Evolutionary conservation across 2,329 filamentous ascomycete genomes (phyloP), one percentile per base, ranked within the genome.

Genomic region (Metarhizium brunneum): DNA sequence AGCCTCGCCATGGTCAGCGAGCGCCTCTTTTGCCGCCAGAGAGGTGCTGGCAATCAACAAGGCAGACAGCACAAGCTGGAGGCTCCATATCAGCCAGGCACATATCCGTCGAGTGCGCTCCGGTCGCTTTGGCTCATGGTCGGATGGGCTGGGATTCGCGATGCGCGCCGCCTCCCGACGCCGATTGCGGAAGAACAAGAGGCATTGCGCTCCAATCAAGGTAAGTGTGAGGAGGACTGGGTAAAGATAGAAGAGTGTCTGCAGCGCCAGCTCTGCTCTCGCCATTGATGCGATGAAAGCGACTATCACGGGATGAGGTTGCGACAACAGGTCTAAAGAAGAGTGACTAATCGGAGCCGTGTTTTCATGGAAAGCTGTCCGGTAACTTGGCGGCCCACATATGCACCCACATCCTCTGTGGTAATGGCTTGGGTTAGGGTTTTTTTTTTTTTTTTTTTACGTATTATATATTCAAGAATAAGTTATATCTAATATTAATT

Each of bases 191-290:
- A 68, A 73, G 59, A 71, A 75, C 54, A 69, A 65, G 42, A 70
- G 52, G 6, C 70, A 62, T 59, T 75, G 72, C 0, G 66, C 67
- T 3, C 68, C 63, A 16, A 74, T 54, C 6, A 75, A 59, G 1
- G 69, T 65, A 3, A 64, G 55, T 50, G 75, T 73, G 8, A 75
- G 66, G 5, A 67, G 63, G 45, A 68, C 69, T 1, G 73, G 73
- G 56, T 75, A 75, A 53, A 69, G 54, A 52, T 75, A 75, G 59
- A 75, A 75, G 57, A 68, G 69, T 7, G 70, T 62, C 57, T 69
- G 64, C 51, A 75, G 61, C 42, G 68, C 73, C 47, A 68, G 56
- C 60, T 72, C 62, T 51, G 65, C 62, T 47, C 59, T 65, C 48
- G 67, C 68, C 70, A 73, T 73, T 58, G 48, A 50, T 58, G 45